Base-by-base conservation (phyloP, 2,329 filamentous ascomycete genomes). In the Ascosphaera acerosa region DNA sequence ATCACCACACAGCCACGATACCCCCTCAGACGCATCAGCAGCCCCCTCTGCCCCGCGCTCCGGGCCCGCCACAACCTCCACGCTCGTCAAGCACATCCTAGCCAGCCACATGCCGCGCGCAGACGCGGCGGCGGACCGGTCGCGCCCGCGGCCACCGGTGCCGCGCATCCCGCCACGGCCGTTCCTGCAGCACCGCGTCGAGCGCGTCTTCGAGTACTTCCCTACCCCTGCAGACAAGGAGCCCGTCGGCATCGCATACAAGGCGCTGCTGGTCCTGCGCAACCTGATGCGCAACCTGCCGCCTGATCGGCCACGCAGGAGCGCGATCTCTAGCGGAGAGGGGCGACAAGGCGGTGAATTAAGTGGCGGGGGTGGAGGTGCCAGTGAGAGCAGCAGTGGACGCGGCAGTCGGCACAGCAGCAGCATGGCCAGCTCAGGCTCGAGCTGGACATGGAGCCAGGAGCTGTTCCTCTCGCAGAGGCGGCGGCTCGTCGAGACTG, bases 231-330 rank as follows among this genome's bases (percentile, higher is more conserved):
- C 48, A 25, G 55, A 57, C 31, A 51, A 55, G 31, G 51, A 58
- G 20, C 53, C 57, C 3, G 42, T 50, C 31, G 57, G 57, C 7
- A 45, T 58, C 10, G 52, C 58, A 14, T 58, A 57, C 42, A 57
- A 57, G 39, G 53, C 55, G 17, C 48, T 53, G 4, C 41, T 61
- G 29, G 50, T 61, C 3, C 37, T 61, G 38, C 52, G 56, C 26
- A 61, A 61, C 31, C 44, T 61, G 17, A 52, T 55, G 6, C 42
- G 52, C 6, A 54, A 55, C 35, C 43, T 56, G 3, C 52, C 52
- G 20, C 20, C 20, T 23, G 20, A 23, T 23, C 20, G 9, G 20
- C 20, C 20, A 12, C 9, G 20, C 20, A 9, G 20, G 20, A 12
- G 20, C 9, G 9, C 20, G 9, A 9, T 23, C 12, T 9, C 20